Evolutionary conservation across 441 rosid species (phyloP).

Genomic region (Populus tomentosa): DNA sequence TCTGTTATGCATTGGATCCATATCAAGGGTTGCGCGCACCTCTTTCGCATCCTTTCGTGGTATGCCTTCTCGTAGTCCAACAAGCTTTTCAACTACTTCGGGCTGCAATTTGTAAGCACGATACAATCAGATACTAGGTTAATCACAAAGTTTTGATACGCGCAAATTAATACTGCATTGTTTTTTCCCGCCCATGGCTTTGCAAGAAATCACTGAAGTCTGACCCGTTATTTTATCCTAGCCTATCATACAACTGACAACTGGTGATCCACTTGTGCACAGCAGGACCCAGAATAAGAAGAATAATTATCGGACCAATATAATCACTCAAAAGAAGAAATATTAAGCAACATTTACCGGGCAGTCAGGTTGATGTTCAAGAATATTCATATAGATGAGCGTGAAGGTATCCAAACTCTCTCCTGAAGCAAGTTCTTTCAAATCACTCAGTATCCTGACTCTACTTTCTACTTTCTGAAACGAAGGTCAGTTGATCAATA

Average conservation of each 20-base stretch:
- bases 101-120: slow-evolving; percentile 44
- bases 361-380: slow-evolving; percentile 97
- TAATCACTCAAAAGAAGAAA: background rate
- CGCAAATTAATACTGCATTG: too few relatives aligned
- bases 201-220: background rate
- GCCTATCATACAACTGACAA: background rate
- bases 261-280: background rate
- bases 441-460: slow-evolving; percentile 79
- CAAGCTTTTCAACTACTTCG: slow-evolving; percentile 98
- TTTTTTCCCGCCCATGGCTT: background rate
- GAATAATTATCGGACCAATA: background rate
- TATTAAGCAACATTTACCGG: slow-evolving; percentile 49
- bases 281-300: background rate
- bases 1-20: background rate
- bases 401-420: slow-evolving; percentile 96
- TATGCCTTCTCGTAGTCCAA: slow-evolving; percentile 89
- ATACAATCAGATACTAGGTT: background rate
- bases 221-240: background rate
- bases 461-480: slow-evolving; percentile 90
- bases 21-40: slow-evolving; percentile 37
- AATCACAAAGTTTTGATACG: background rate
- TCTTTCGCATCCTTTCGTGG: slow-evolving; percentile 97
- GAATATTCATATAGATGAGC: slow-evolving; percentile 87
- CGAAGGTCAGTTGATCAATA: slow-evolving; percentile 17
- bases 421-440: slow-evolving; percentile 98